These are phyloP conservation scores for Coemansia sp. DNA, from an alignment of 192 early-diverging fungal genomes.

Conservation along the genomic window DNA sequence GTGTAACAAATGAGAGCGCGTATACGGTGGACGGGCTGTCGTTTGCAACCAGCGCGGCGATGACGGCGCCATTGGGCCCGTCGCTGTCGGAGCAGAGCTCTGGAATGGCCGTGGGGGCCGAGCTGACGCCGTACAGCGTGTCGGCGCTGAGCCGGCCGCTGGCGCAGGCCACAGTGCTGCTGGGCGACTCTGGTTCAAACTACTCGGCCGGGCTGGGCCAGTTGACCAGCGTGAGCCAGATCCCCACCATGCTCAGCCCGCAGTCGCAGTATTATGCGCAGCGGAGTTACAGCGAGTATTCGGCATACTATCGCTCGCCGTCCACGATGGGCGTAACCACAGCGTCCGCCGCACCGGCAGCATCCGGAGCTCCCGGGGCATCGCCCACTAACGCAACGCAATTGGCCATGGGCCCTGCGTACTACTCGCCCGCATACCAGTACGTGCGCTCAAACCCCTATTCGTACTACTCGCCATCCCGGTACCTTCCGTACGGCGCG, in stretches of 20 bases:
- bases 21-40: constrained; percentile 21
- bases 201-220: not conserved
- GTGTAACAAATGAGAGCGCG: constrained; percentile 4
- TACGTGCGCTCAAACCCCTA: constrained; percentile 37
- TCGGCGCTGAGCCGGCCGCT: constrained; percentile 52
- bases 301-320: constrained; percentile 50
- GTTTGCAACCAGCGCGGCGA: constrained; percentile 13
- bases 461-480: constrained; percentile 49
- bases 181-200: not conserved
- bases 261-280: constrained; percentile 21
- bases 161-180: constrained; percentile 31
- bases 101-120: constrained; percentile 3
- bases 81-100: constrained; percentile 18
- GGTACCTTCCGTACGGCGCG: constrained; percentile 50
- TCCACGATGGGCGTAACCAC: constrained; percentile 30
- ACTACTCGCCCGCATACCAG: constrained; percentile 46
- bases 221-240: constrained; percentile 9
- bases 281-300: constrained; percentile 47
- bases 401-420: constrained; percentile 29
- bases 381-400: constrained; percentile 18
- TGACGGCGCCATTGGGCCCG: constrained; percentile 6
- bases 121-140: constrained; percentile 47
- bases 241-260: constrained; percentile 12
- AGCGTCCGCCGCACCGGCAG: not conserved
- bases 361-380: not conserved